Conservation (phyloP, 257 asterid genomes). For the Solanum pimpinellifolium region DNA sequence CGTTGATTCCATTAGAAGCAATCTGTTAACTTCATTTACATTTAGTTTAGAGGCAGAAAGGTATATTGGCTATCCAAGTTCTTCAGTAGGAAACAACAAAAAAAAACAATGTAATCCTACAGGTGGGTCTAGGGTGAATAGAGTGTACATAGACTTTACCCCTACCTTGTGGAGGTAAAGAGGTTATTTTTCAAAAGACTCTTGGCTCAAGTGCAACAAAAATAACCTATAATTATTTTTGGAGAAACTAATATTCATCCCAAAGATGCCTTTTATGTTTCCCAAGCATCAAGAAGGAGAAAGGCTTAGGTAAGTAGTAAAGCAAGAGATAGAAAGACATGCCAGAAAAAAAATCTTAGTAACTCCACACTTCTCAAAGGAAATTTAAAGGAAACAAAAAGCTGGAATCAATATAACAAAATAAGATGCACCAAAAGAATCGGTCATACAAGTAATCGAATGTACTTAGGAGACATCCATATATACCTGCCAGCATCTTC, state of each 20-base stretch:
- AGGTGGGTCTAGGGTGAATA: background rate
- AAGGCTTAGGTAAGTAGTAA: background rate
- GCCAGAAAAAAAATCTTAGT: background rate
- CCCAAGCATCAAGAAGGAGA: background rate
- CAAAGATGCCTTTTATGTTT: background rate
- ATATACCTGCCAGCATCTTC: constrained; percentile 71
- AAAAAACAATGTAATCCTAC: background rate
- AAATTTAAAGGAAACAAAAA: background rate
- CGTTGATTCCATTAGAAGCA: background rate
- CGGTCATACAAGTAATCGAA: background rate
- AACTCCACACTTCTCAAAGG: background rate
- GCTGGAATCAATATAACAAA: background rate
- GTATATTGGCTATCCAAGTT: background rate
- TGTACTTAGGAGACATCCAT: background rate
- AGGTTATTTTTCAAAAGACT: background rate
- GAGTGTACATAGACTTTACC: background rate
- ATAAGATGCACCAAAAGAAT: background rate
- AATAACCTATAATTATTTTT: background rate
- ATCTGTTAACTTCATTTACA: background rate
- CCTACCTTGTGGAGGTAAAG: background rate
- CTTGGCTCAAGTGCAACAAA: background rate
- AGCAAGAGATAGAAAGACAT: background rate
- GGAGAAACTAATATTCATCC: background rate
- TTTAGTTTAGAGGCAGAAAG: background rate
- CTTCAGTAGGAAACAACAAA: background rate